phyloP scores from a whole-genome alignment of 192 early-diverging fungal species.

The Backusella westeae region DNA sequence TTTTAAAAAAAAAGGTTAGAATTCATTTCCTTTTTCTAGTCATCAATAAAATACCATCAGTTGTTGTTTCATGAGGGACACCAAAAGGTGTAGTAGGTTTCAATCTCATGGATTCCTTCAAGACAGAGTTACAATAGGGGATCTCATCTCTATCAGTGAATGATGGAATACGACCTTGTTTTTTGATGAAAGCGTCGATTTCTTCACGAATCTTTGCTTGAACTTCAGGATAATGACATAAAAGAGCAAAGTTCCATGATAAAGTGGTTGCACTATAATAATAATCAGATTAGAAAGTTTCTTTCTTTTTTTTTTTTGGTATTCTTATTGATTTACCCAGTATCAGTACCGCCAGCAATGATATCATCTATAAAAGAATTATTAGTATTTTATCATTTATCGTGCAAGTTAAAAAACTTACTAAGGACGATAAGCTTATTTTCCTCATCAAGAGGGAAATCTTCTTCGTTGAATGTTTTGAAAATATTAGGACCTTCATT shows the following conservation, averaged over 20 bases:
- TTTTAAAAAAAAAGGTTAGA: background rate
- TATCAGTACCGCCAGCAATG: slow-evolving; percentile 15
- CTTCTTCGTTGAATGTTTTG: background rate
- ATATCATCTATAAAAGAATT: background rate
- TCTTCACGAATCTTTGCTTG: slow-evolving; percentile 16
- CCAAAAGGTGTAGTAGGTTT: background rate
- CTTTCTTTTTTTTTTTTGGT: background rate
- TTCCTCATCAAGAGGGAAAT: background rate
- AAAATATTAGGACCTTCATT: background rate
- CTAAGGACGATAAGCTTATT: background rate
- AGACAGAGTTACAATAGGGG: slow-evolving; percentile 18
- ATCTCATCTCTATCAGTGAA: slow-evolving; percentile 6
- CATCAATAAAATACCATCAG: slow-evolving; percentile 8
- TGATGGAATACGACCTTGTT: background rate
- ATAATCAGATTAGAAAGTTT: background rate
- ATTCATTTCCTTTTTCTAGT: background rate
- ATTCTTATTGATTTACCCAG: background rate
- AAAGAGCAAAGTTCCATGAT: slow-evolving; percentile 14
- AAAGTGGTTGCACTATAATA: slow-evolving; percentile 11
- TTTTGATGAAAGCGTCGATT: slow-evolving; percentile 5
- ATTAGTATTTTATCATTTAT: background rate
- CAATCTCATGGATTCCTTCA: slow-evolving; percentile 19
- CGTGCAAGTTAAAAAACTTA: background rate
- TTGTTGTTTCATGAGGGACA: slow-evolving; percentile 1
- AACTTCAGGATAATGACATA: slow-evolving; percentile 19